These are phyloP conservation scores for Leishmania mexicana DNA, from an alignment of 208 protist species.

Conservation along the genomic window DNA sequence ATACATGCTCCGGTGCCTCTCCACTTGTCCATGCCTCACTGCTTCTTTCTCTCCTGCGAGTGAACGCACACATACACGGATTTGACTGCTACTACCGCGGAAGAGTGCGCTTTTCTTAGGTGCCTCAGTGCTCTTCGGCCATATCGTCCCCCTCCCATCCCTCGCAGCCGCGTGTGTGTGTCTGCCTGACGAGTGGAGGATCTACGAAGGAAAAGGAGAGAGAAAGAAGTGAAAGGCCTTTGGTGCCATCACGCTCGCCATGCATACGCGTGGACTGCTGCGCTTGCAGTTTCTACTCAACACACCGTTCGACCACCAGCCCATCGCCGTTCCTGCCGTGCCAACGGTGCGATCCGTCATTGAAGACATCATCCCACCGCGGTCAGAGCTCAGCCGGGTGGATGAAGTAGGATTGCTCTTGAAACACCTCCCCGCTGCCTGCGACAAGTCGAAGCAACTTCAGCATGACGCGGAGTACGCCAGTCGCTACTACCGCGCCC, in stretches of 20 bases:
- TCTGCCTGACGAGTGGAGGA: neutral
- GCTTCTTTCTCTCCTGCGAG: neutral
- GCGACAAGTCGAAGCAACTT: constrained; percentile 52
- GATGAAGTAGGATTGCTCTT: constrained; percentile 63
- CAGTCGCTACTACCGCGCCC: constrained; percentile 69
- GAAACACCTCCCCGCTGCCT: constrained; percentile 45
- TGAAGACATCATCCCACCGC: constrained; percentile 22
- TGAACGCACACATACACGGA: neutral
- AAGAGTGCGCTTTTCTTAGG: neutral
- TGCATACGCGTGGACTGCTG: neutral
- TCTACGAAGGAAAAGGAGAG: neutral
- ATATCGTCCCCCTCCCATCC: no score
- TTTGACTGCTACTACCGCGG: neutral
- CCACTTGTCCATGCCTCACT: neutral
- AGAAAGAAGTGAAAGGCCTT: neutral
- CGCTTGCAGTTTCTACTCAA: constrained; percentile 32
- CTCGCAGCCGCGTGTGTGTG: neutral
- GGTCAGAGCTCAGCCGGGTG: constrained; percentile 28
- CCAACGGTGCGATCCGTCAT: constrained; percentile 21
- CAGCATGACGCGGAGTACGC: constrained; percentile 52
- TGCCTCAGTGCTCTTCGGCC: neutral
- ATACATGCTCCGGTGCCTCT: neutral
- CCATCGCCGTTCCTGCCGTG: constrained; percentile 40
- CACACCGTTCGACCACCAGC: constrained; percentile 76
- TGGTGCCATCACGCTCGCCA: neutral